phyloP scores from a whole-genome alignment of 352 stramenopile species.

The Phytophthora megakarya region DNA sequence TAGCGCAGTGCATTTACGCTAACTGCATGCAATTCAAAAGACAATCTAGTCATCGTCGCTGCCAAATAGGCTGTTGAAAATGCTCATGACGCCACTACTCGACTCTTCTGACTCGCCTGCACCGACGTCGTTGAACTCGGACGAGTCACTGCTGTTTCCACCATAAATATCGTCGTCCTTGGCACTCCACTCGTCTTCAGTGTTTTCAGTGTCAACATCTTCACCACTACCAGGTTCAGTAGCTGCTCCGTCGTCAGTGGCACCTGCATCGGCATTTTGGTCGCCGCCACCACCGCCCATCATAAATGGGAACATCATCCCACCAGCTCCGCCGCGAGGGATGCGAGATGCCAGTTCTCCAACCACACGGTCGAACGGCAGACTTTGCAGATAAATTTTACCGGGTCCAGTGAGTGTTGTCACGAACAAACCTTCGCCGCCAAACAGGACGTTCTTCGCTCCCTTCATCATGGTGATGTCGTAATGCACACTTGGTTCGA shows the following conservation, averaged over 20 bases:
- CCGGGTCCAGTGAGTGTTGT: slow-evolving; percentile 93
- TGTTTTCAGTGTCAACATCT: slow-evolving; percentile 6
- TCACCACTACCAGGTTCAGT: slow-evolving; percentile 17
- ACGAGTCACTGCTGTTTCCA: slow-evolving; percentile 7
- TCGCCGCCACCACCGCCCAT: slow-evolving; percentile 58
- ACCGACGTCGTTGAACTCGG: slow-evolving; percentile 25
- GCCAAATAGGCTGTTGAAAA: slow-evolving; percentile 67
- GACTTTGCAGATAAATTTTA: slow-evolving; percentile 91
- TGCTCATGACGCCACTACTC: slow-evolving; percentile 53
- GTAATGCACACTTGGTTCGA: slow-evolving; percentile 86
- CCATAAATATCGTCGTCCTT: slow-evolving; percentile 64
- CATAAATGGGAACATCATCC: slow-evolving; percentile 90
- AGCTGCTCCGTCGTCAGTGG: slow-evolving; percentile 31
- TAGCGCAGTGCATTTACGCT: too few species aligned
- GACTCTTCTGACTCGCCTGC: slow-evolving; percentile 29
- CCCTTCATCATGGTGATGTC: slow-evolving; percentile 93
- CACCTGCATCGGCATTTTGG: slow-evolving; percentile 31
- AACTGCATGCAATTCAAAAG: too few species aligned
- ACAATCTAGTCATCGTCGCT: slow-evolving; percentile 30
- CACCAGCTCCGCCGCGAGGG: slow-evolving; percentile 70
- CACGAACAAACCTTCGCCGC: slow-evolving; percentile 94
- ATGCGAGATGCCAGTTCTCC: slow-evolving; percentile 91
- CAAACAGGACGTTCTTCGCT: slow-evolving; percentile 95
- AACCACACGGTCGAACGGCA: slow-evolving; percentile 93
- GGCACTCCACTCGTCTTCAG: slow-evolving; percentile 37